Evolutionary conservation across 2,329 filamentous ascomycete species (phyloP), one percentile per base, ranked within the genome.

Genomic region (Pyrenophora teres): DNA sequence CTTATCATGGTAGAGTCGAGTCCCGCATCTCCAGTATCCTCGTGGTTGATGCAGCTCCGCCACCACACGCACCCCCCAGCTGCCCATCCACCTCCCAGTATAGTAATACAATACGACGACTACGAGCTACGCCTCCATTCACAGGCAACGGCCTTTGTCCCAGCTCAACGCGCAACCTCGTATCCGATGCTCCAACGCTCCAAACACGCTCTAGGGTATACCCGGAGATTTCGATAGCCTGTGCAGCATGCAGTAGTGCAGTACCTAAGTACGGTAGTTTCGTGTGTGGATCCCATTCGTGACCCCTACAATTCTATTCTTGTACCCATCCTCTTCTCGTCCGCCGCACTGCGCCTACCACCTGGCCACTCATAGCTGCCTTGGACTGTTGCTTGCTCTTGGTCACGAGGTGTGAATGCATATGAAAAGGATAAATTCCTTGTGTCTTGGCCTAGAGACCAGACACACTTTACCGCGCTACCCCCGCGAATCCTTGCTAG

Each of bases 161-260:
- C 3, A 13, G 18, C 36, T 10, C 36, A 21, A 38, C 18, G 10
- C 10, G 18, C 18, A 21, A 13, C 18, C 36, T 41, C 48, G 48
- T 46, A 51, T 43, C 32, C 21, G 18, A 37, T 19, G 21, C 39
- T 23, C 35, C 23, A 25, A 21, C 19, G 19, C 19, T 21, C 19
- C 19, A 45, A 35, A 27, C 27, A 45, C 19, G 1, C 2, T 13
- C 9, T 35, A 31, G 9, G 13, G 39, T 37, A 33, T 10, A 48
- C 44, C 51, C 51, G 51, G 48, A 48, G 45, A 58, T 46, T 60
- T 53, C 55, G 38, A 60, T 60, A 58, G 57, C 52, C 25, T 38
- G 44, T 52, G 49, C 49, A 52, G 51, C 46, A 19, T 54, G 51
- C 52, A 39, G 37, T 50, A 27, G 44, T 33, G 30, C 15, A 15